These are phyloP conservation scores for Paracoccidioides brasiliensis DNA, from an alignment of 2,329 filamentous ascomycete species.

Conservation along the genomic window DNA sequence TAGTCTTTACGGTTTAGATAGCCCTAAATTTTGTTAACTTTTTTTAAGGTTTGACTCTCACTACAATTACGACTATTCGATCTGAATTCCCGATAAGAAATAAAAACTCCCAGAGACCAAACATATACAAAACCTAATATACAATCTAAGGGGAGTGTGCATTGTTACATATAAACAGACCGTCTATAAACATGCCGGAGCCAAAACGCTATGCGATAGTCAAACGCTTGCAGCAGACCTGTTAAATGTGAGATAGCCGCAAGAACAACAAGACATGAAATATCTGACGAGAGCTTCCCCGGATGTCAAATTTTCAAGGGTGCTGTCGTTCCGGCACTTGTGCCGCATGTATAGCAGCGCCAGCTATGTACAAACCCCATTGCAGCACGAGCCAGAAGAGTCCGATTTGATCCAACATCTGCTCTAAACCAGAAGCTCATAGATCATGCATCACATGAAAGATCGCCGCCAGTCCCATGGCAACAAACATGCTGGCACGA, in stretches of 20 bases:
- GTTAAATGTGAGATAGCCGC: constrained; percentile 72
- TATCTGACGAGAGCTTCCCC: constrained; percentile 89
- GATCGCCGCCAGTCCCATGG: constrained; percentile 70
- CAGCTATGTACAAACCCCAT: constrained; percentile 71
- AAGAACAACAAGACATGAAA: constrained; percentile 81
- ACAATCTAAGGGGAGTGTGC: background rate
- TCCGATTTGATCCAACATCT: constrained; percentile 61
- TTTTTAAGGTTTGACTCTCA: background rate
- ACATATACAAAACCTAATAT: background rate
- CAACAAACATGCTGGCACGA: constrained; percentile 77
- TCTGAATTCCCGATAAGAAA: background rate
- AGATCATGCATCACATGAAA: constrained; percentile 72
- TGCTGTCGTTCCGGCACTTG: constrained; percentile 70
- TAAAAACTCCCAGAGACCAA: background rate
- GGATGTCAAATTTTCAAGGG: constrained; percentile 75
- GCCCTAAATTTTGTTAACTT: too few relatives aligned
- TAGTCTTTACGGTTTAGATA: too few relatives aligned
- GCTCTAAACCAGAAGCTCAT: constrained; percentile 49
- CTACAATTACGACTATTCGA: background rate
- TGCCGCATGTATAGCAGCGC: constrained; percentile 71
- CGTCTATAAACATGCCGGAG: constrained; percentile 35
- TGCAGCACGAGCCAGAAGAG: constrained; percentile 69
- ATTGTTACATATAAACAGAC: background rate
- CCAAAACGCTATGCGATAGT: constrained; percentile 57
- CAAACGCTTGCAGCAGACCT: constrained; percentile 72